Percentiles rank a stretch among this genome's conserved stretches.
phyloP scores from a whole-genome alignment of 1,284 basidiomycete genomes.

The Naganishia albida region DNA sequence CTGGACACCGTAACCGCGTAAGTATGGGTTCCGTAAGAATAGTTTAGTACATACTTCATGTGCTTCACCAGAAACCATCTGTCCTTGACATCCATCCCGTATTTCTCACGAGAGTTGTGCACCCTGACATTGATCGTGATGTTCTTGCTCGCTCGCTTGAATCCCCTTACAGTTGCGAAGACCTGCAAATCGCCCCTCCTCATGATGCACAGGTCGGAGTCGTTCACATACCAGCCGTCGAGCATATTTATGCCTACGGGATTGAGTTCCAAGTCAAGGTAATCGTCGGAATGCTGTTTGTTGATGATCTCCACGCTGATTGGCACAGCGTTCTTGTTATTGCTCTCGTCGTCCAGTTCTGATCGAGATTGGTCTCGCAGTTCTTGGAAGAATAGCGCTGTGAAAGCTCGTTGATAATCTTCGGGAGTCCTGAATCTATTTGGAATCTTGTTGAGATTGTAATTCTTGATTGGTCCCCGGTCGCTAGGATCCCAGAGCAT shows the following conservation, averaged over 20 bases:
- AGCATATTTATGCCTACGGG: slow-evolving; percentile 58
- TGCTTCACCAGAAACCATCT: slow-evolving; percentile 78
- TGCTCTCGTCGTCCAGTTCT: slow-evolving; percentile 65
- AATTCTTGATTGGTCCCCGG: slow-evolving; percentile 36
- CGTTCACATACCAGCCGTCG: slow-evolving; percentile 72
- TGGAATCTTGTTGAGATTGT: slow-evolving; percentile 58
- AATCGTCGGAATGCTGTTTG: slow-evolving; percentile 52
- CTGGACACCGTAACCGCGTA: slow-evolving; percentile 54
- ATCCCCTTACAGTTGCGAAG: slow-evolving; percentile 79
- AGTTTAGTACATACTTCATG: slow-evolving; percentile 66
- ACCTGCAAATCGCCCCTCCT: slow-evolving; percentile 53
- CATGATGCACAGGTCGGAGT: slow-evolving; percentile 79
- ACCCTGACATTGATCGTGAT: slow-evolving; percentile 56
- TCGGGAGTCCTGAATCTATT: slow-evolving; percentile 66
- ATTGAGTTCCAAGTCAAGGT: slow-evolving; percentile 48
- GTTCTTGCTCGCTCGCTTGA: slow-evolving; percentile 59
- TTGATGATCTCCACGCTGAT: slow-evolving; percentile 70
- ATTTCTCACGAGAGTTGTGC: slow-evolving; percentile 53
- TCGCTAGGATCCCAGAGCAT: slow-evolving; percentile 78
- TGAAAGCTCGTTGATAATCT: slow-evolving; percentile 75
- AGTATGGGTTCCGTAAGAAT: background rate
- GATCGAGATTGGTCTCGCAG: slow-evolving; percentile 86
- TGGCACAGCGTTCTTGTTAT: slow-evolving; percentile 61
- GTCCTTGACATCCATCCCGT: slow-evolving; percentile 55
- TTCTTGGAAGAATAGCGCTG: slow-evolving; percentile 86